Base-by-base conservation (phyloP, 108 stramenopile species). In the Nannochloropsis gaditana region DNA sequence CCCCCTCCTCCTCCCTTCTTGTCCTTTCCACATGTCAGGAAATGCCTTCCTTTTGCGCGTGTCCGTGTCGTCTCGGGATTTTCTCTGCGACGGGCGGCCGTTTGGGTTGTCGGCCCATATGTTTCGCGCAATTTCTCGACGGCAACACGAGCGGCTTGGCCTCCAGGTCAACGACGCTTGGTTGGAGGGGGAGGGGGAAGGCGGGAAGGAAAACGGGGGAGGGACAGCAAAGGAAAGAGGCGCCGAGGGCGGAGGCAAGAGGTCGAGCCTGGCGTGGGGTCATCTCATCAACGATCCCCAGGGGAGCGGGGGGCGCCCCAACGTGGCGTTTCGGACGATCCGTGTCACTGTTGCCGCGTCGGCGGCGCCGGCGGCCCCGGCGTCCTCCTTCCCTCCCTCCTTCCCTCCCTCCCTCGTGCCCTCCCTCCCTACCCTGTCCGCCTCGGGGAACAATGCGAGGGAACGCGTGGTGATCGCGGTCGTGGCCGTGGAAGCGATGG, bases 381-480 rank as follows among this genome's bases (percentile, higher is more conserved):
- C 47, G 15, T 50, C 47, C 31, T 73, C 59, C 59, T 4, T 2
- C 59, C 59, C 59, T 73, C 59, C 59, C 59, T 73, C 59, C 59
- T n/a, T 73, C 59, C 59, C 59, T 73, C 59, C 59, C 59, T 73
- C 59, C 59, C 59, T 73, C 19, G 0, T 73, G 59, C 59, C 59
- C 59, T 8, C 15, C 59, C 59, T 73, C 6, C 59, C 59, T 0
- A 73, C 59, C 59, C 59, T 73, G 59, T 73, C 59, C n/a, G 59
- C 59, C 59, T 73, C 59, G 15, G 59, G 59, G 6, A 8, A 73
- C 8, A 73, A 73, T n/a, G 19, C 19, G 6, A 73, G 15, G 59
- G 59, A 73, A n/a, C 59, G 59, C 2, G 59, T 73, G 59, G 59
- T 73, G 59, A n/a, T 73, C 19, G 59, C 59, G n/a, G 59, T 73